These are phyloP conservation scores for Euphorbia schlechtendalii DNA, from an alignment of 441 rosid species.

Conservation along the genomic window DNA sequence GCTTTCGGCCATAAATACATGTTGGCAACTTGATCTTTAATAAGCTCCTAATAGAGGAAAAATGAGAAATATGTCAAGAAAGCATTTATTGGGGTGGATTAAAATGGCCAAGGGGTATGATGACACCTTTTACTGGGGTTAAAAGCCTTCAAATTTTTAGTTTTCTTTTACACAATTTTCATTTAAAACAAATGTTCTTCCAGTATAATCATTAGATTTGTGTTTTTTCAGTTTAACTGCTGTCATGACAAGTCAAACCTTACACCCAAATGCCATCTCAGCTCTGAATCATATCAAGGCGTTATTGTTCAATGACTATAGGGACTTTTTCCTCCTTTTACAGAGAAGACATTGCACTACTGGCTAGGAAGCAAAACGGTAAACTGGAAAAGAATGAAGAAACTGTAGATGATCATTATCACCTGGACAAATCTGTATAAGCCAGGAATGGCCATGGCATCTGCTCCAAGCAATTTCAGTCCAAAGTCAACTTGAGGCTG, in stretches of 20 bases:
- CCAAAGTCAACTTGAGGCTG: conserved; percentile 99
- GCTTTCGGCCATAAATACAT: conserved; percentile 96
- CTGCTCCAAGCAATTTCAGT: conserved; percentile 85
- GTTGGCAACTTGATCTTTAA: conserved; percentile 88
- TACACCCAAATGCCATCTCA: no score
- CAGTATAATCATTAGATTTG: no score
- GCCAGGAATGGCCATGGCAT: conserved; percentile 93
- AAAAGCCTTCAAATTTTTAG: no score
- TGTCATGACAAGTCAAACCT: no score
- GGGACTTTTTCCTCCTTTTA: no score
- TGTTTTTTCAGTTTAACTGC: no score
- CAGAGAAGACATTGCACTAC: no score
- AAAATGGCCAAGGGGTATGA: neutral
- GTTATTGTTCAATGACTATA: no score
- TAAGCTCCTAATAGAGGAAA: conserved; percentile 60
- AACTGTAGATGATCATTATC: neutral
- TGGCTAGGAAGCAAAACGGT: neutral
- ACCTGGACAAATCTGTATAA: conserved; percentile 96
- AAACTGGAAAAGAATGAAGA: neutral
- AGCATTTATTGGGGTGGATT: neutral
- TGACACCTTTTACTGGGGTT: no score
- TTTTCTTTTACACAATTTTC: no score
- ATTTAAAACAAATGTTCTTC: no score
- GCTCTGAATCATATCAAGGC: no score
- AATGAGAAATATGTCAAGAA: neutral